Base-by-base conservation (phyloP, 345 rosid genomes). In the Syzygium jambos region DNA sequence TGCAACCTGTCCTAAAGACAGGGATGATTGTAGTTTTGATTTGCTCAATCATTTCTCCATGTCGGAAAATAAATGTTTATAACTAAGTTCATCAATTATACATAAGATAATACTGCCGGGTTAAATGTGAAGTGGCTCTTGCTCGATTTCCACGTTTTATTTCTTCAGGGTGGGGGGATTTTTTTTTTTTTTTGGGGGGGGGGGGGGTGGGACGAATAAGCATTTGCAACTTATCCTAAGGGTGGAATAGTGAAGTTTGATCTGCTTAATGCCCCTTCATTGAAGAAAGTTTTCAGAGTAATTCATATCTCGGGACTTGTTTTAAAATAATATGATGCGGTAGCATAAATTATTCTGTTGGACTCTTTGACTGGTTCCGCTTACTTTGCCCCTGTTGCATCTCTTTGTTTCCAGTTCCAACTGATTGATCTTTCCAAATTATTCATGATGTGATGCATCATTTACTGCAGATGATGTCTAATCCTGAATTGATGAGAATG, bases 401-500 rank as follows among this genome's bases (percentile, higher is more conserved):
- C 49, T 30, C 46, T 84, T 84, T 49, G 30, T 63, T 56, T 63
- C 80, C 34, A 68, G 87, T 51, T 65, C 59, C 86, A 30, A 30
- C 61, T 53, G 84, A 41, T 38, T 21, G 41, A 30, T 27, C 8
- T 15, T 65, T 43, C 22, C 5, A 16, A 84, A 34, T 65, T 51
- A 14, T 27, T 84, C 3, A 43, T 43, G 78, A 84, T 25, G 52
- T 41, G 61, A 3, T 43, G 55, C 38, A 54, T 54, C 51, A 23
- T 51, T 61, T 59, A 27, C 38, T 91, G 91, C 91, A 98, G 99
- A 93, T 96, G 97, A 95, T 96, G 98, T 91, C 98, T 38, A 98
- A 98, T 91, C 99, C 99, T 25, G 98, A 96, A 8, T 92, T 95
- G 94, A 93, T 98, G 97, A 98, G 91, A 87, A 96, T 96, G 96